Percentiles rank a stretch among this genome's conserved stretches.
Conservation (phyloP, 2,329 filamentous ascomycete genomes). For the Helotiales sp. region DNA sequence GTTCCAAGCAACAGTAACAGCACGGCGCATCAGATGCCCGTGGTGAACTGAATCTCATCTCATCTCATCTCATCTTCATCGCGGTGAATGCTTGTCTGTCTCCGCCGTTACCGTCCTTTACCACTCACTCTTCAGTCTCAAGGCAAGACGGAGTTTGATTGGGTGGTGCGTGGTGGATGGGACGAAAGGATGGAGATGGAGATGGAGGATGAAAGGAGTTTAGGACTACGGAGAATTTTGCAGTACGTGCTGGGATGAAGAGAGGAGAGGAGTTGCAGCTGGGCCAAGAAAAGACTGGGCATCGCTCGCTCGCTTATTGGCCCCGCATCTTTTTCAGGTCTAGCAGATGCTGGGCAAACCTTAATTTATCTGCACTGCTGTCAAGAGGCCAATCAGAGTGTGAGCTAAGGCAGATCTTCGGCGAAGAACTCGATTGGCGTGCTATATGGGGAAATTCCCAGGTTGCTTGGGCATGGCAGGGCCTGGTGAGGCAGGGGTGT, state of each 20-base stretch:
- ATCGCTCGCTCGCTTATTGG: not conserved
- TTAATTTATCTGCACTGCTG: conserved; percentile 1
- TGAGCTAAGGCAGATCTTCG: not conserved
- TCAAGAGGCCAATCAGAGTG: not conserved
- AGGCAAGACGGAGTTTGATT: not conserved
- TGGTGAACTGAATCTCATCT: too few relatives aligned
- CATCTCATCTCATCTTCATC: not conserved
- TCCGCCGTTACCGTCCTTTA: not conserved
- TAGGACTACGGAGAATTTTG: not conserved
- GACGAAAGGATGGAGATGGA: not conserved
- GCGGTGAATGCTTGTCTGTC: not conserved
- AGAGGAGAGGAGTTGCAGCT: not conserved
- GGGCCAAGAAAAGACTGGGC: too few relatives aligned
- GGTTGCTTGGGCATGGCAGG: too few relatives aligned
- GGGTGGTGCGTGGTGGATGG: not conserved
- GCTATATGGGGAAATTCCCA: too few relatives aligned
- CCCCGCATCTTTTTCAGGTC: not conserved
- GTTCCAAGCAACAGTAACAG: too few relatives aligned
- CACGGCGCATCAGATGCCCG: too few relatives aligned
- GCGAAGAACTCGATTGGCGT: not conserved
- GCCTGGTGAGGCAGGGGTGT: not conserved
- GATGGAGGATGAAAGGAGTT: not conserved
- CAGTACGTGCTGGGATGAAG: not conserved
- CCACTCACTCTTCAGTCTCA: not conserved
- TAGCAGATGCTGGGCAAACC: not conserved